A percentile compares a stretch with the other conserved stretches of the same genome.
These are phyloP conservation scores for Paecilomyces fulvus DNA, from an alignment of 2,329 filamentous ascomycete species.

Conservation along the genomic window DNA sequence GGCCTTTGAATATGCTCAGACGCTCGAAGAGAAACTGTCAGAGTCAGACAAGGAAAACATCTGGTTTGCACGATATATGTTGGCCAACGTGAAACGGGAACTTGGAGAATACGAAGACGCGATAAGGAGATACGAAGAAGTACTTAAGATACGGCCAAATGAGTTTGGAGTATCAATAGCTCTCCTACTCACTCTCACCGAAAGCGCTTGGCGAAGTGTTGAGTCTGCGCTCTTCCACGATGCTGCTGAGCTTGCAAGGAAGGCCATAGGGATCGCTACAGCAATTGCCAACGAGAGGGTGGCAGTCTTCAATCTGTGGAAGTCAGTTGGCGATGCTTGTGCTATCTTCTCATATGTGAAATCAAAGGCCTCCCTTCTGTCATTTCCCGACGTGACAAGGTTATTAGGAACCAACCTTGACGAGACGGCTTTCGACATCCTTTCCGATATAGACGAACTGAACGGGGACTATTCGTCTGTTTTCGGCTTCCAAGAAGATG, in stretches of 20 bases:
- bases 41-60: conserved; percentile 55
- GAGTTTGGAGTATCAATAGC: conserved; percentile 87
- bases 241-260: conserved; percentile 60
- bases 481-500: conserved; percentile 22
- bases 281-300: conserved; percentile 52
- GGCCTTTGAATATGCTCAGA: conserved; percentile 77
- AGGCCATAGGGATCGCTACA: conserved; percentile 60
- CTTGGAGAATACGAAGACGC: conserved; percentile 83
- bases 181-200: conserved; percentile 77
- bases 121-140: conserved; percentile 64
- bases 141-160: conserved; percentile 57
- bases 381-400: conserved; percentile 44
- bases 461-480: conserved; percentile 33
- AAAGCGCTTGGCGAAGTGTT: conserved; percentile 67
- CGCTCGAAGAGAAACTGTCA: conserved; percentile 56
- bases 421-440: conserved; percentile 48
- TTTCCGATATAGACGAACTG: conserved; percentile 63
- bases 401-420: conserved; percentile 50
- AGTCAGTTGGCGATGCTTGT: conserved; percentile 79
- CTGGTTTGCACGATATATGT: conserved; percentile 96
- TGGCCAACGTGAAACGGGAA: conserved; percentile 89
- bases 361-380: conserved; percentile 55
- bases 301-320: conserved; percentile 91
- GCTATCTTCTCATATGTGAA: conserved; percentile 75
- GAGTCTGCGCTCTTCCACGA: conserved; percentile 83